A percentile compares a stretch with the other conserved stretches of the same genome.
phyloP scores from a whole-genome alignment of 2,329 filamentous ascomycete genomes.

The Pseudomassariella vexata region DNA sequence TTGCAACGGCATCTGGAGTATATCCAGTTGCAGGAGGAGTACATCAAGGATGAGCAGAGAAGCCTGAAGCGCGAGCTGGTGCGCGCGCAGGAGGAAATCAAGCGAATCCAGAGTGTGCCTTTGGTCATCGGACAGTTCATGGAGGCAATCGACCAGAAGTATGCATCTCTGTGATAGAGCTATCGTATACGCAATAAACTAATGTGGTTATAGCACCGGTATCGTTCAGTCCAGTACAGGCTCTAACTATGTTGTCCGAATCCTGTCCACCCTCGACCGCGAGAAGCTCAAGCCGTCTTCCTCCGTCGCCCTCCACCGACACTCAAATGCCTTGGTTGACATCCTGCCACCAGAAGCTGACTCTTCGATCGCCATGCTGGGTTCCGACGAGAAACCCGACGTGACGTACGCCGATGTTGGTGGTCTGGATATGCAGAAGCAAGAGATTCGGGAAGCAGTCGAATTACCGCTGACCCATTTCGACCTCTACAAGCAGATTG shows the following conservation, averaged over 20 bases:
- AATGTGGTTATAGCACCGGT: conserved; percentile 64
- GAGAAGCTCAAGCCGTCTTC: conserved; percentile 97
- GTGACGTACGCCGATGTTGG: conserved; percentile 97
- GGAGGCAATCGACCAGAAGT: conserved; percentile 99
- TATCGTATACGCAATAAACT: too few relatives aligned
- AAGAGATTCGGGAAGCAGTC: conserved; percentile 96
- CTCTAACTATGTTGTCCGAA: conserved; percentile 97
- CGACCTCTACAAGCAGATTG: conserved; percentile 98
- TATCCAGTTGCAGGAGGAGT: conserved; percentile 97
- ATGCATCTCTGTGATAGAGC: conserved; percentile 35
- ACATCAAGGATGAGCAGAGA: conserved; percentile 99
- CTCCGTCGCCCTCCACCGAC: conserved; percentile 92
- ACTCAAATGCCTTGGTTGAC: conserved; percentile 97
- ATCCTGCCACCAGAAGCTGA: conserved; percentile 98
- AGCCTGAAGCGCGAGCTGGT: conserved; percentile 97
- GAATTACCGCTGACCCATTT: conserved; percentile 96
- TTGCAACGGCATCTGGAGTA: conserved; percentile 96
- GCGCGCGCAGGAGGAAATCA: conserved; percentile 97
- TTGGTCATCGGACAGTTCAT: conserved; percentile 99
- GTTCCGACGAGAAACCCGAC: conserved; percentile 93
- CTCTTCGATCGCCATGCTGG: conserved; percentile 97
- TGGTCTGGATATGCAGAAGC: conserved; percentile 98
- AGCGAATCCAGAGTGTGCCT: conserved; percentile 96
- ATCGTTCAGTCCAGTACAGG: conserved; percentile 98
- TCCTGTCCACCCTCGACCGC: conserved; percentile 95